A percentile compares a stretch with the other conserved stretches of the same genome.
Evolutionary conservation across 2,329 filamentous ascomycete genomes (phyloP).

Genomic region (Sclerotinia borealis): DNA sequence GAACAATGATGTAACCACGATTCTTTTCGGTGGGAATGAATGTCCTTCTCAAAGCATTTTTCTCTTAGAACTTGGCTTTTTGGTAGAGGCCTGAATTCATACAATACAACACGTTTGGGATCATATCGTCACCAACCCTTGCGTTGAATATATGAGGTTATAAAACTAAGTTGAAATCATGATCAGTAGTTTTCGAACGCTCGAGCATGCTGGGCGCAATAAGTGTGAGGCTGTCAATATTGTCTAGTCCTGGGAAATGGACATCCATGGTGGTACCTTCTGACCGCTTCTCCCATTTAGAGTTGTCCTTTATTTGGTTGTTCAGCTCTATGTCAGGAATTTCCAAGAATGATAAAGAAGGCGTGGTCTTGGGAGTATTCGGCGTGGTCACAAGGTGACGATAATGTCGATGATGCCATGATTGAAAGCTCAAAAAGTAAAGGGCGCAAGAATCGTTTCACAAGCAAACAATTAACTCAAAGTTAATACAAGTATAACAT

Average conservation of each 20-base stretch:
- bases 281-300: constrained; percentile 3
- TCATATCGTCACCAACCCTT: constrained; percentile 15
- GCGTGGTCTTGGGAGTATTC: not conserved
- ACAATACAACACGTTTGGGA: constrained; percentile 14
- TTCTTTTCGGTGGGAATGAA: not conserved
- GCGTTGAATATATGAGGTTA: constrained; percentile 14
- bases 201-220: constrained; percentile 17
- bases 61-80: not conserved
- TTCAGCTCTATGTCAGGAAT: not conserved
- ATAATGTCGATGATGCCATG: not conserved
- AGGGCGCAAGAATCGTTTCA: not conserved
- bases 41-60: constrained; percentile 6
- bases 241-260: constrained; percentile 3
- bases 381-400: not conserved
- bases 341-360: not conserved
- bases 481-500: not conserved
- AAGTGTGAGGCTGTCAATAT: not conserved
- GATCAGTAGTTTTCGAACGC: constrained; percentile 12
- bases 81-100: constrained; percentile 7
- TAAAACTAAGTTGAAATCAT: not conserved
- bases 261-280: constrained; percentile 4
- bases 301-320: not conserved
- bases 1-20: constrained; percentile 13
- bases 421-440: not conserved
- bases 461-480: not conserved